Evolutionary conservation across 2,329 filamentous ascomycete genomes (phyloP).

Genomic region (Metarhizium robertsii): DNA sequence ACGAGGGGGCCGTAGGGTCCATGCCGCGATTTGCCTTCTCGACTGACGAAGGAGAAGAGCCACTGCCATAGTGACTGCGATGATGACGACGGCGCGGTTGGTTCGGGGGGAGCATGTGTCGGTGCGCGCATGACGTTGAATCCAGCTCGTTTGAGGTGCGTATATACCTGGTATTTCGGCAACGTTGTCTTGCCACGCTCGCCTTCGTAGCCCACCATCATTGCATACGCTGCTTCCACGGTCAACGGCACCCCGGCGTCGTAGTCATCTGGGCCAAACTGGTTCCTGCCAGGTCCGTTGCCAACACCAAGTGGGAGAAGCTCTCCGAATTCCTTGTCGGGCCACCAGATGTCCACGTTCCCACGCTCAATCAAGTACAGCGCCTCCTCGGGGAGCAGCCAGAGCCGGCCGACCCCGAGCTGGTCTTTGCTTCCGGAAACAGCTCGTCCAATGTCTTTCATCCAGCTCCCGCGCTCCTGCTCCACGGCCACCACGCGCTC

Average conservation of each 20-base stretch:
- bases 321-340: conserved; percentile 41
- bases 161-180: conserved; percentile 81
- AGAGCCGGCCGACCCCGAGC: conserved; percentile 54
- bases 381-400: conserved; percentile 87
- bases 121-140: conserved; percentile 71
- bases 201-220: conserved; percentile 64
- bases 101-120: conserved; percentile 8
- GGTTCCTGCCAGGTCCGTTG: conserved; percentile 9
- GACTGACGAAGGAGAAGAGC: conserved; percentile 39
- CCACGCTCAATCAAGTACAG: conserved; percentile 84
- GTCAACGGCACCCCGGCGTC: conserved; percentile 73
- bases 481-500: conserved; percentile 59
- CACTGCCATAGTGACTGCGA: conserved; percentile 37
- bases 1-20: conserved; percentile 47
- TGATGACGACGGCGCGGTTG: conserved; percentile 6
- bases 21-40: conserved; percentile 15
- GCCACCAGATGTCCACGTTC: conserved; percentile 81
- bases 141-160: conserved; percentile 71
- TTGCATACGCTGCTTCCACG: conserved; percentile 80
- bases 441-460: conserved; percentile 65
- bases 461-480: conserved; percentile 61
- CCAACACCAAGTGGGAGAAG: conserved; percentile 30
- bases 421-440: conserved; percentile 45
- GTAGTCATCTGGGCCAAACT: conserved; percentile 31
- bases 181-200: conserved; percentile 53